Base-by-base conservation (phyloP, 2,329 filamentous ascomycete species). In the Neofusicoccum sp. region DNA sequence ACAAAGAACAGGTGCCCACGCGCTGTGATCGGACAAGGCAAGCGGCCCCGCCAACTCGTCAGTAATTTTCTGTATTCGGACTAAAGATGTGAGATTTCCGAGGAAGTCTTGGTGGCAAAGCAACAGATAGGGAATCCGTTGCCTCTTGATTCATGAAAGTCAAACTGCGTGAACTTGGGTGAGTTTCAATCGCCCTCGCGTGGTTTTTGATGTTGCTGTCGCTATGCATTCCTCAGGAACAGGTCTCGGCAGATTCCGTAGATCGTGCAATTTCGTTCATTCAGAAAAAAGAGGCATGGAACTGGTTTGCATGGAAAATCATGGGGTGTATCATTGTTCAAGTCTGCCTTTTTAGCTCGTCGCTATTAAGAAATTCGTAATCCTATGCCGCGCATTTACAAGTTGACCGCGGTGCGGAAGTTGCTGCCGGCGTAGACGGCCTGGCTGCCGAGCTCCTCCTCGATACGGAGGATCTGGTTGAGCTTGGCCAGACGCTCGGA, bases 401-500 rank as follows among this genome's bases (percentile, higher is more conserved):
- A 80, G 84, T 91, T 93, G 75, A 97, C 89, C 67, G 94, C 83
- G 72, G 83, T 93, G 84, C 94, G 91, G 92, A 98, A 99, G 77
- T 92, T 93, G 76, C 85, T 82, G 72, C 95, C 95, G 72, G 94
- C 93, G 79, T 94, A 99, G 81, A 98, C 77, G 71, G 94, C 95
- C 74, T 95, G 89, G 74, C 88, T 86, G 73, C 93, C 93, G 69
- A 99, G 90, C 87, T 99, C 95, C 85, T 99, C 95, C 88, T 99
- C 95, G 74, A 99, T 99, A 78, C 95, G 92, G 77, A 99, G 91
- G 76, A 99, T 97, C 87, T 99, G 95, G 91, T 99, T 99, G 78
- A 99, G 91, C 88, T 99, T 99, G 81, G 95, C 95, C 71, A 98
- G 87, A 85, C 95, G 93, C 88, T 99, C 95, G 73, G 94, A 97